A percentile compares a stretch with the other conserved stretches of the same genome.
These are phyloP conservation scores for Artemisia annua DNA, from an alignment of 129 eudicot genomes.

Conservation along the genomic window DNA sequence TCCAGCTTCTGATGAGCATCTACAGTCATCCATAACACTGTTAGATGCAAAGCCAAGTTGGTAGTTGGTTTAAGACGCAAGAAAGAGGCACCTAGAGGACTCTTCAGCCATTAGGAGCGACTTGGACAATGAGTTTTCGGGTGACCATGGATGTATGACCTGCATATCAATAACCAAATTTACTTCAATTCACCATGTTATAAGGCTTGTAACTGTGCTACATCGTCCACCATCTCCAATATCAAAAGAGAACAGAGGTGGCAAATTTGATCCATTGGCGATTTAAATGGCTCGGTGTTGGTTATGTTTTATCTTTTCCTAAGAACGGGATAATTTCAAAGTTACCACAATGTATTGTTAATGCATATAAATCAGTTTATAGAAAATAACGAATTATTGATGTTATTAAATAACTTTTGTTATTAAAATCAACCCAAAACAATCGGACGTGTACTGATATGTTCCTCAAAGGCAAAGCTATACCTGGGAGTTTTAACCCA, in stretches of 20 bases:
- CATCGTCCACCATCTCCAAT: not conserved
- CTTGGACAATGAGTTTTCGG: conserved; percentile 42
- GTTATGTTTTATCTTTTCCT: not conserved
- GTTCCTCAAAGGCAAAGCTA: not conserved
- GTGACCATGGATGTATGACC: conserved; percentile 56
- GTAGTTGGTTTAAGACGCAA: conserved; percentile 13
- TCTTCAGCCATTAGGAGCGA: conserved; percentile 18
- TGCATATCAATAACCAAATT: conserved; percentile 34
- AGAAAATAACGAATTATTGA: not conserved
- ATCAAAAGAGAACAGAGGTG: not conserved
- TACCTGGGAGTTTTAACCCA: not conserved
- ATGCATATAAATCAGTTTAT: not conserved
- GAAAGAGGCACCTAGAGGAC: conserved; percentile 10
- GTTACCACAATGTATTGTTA: not conserved
- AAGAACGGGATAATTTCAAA: not conserved
- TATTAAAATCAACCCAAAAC: not conserved
- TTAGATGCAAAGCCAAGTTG: conserved; percentile 20
- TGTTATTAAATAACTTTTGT: not conserved
- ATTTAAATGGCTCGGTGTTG: not conserved
- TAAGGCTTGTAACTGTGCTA: too few species aligned
- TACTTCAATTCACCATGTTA: not conserved
- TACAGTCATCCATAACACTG: conserved; percentile 38
- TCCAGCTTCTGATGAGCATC: conserved; percentile 40
- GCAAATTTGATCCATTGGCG: not conserved
- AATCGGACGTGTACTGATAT: not conserved